Evolutionary conservation across 176 grass and related monocot genomes (phyloP).

Genomic region (Ananas comosus): DNA sequence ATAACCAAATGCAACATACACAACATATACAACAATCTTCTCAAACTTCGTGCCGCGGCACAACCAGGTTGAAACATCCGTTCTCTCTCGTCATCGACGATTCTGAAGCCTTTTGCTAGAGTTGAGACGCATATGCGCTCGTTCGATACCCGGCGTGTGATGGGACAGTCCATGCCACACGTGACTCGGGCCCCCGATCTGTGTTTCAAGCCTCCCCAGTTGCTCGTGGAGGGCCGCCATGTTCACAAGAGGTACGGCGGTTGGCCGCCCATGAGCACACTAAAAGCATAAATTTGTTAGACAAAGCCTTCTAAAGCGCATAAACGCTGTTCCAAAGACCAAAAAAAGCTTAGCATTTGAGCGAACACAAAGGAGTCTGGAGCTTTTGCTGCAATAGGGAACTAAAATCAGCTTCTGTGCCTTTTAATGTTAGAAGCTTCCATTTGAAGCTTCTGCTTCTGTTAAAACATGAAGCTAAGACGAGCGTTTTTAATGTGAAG

Average conservation of each 20-base stretch:
- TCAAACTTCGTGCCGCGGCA: not conserved
- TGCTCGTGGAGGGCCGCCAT: slow-evolving; percentile 42
- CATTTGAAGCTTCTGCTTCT: too few species aligned
- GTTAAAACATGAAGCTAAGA: too few species aligned
- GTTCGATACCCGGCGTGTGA: slow-evolving; percentile 41
- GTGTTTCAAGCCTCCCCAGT: slow-evolving; percentile 34
- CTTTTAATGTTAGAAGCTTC: too few species aligned
- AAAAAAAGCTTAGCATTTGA: not conserved
- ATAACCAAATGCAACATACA: not conserved
- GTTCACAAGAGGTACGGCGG: slow-evolving; percentile 63
- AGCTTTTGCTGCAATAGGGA: too few species aligned
- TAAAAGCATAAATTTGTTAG: slow-evolving; percentile 17
- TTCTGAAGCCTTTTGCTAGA: slow-evolving; percentile 31
- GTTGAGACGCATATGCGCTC: slow-evolving; percentile 40
- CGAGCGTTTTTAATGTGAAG: too few species aligned
- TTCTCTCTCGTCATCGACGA: not conserved
- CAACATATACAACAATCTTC: not conserved
- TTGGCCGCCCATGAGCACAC: slow-evolving; percentile 93
- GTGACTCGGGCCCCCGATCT: slow-evolving; percentile 18
- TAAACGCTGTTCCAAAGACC: not conserved
- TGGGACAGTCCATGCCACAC: slow-evolving; percentile 56
- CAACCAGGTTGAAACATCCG: not conserved
- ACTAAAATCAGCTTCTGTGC: too few species aligned
- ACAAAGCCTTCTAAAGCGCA: not conserved
- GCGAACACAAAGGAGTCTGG: too few species aligned